A percentile compares a stretch with the other conserved stretches of the same genome.
Evolutionary conservation across 768 basidiomycete species (phyloP).

Genomic region (Lactarius hatsudake): DNA sequence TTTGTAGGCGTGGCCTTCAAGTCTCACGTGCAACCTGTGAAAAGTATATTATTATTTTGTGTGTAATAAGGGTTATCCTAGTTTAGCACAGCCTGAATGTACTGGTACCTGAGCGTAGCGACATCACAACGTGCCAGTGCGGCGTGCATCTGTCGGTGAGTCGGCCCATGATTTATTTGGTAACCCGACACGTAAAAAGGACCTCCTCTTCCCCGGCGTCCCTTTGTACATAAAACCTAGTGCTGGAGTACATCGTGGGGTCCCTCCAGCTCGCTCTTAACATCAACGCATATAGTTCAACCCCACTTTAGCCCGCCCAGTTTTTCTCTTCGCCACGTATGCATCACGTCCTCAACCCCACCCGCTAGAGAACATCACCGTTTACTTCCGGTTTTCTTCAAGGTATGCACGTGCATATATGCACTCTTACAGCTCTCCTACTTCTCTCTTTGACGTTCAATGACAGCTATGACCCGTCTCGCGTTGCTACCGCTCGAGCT

Average conservation of each 20-base stretch:
- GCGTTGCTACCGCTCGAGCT: slow-evolving; percentile 15
- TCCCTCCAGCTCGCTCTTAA: not conserved
- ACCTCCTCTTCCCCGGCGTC: not conserved
- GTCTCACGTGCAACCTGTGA: not conserved
- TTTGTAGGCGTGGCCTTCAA: not conserved
- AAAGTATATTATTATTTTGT: not conserved
- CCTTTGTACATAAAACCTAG: not conserved
- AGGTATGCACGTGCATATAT: slow-evolving; percentile 6
- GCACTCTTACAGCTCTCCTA: not conserved
- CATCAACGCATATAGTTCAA: not conserved
- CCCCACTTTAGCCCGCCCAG: not conserved
- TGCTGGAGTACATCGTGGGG: not conserved
- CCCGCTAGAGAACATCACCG: not conserved
- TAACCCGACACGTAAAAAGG: slow-evolving; percentile 13
- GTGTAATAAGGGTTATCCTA: not conserved
- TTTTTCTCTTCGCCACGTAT: not conserved
- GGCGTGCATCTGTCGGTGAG: not conserved
- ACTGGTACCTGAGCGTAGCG: not conserved
- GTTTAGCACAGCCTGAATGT: not conserved
- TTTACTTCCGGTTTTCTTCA: not conserved
- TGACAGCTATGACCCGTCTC: slow-evolving; percentile 8
- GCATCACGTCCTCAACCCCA: not conserved
- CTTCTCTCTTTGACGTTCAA: not conserved
- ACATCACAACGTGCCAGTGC: slow-evolving; percentile 2
- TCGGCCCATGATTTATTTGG: slow-evolving; percentile 8